Evolutionary conservation across 2,329 filamentous ascomycete species (phyloP), one percentile per base, ranked within the genome.

Genomic region (Botryosphaeria agaves): DNA sequence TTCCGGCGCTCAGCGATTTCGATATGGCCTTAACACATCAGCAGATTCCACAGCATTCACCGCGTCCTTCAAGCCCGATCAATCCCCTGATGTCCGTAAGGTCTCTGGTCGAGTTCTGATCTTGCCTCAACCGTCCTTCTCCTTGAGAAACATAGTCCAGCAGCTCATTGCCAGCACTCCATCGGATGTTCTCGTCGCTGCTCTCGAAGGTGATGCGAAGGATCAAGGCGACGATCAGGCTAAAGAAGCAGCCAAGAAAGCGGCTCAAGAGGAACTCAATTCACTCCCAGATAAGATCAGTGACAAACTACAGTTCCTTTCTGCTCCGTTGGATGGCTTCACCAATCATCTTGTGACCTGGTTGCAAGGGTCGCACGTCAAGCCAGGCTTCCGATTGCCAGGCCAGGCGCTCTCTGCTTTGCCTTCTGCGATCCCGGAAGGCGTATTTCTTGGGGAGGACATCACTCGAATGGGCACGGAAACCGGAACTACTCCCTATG

Each of bases 101-200:
- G 19, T 59, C 0, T 52, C 51, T 1, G 58, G 57, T 0, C 46
- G 56, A 0, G 41, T 49, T 3, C 39, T 59, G 1, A 45, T 62
- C 3, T 41, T 61, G 0, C 58, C 57, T 0, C 57, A 62, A 38
- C 48, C 56, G 1, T 46, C 36, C 27, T 54, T 53, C 36, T 42
- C 45, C 0, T 39, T 60, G 1, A 20, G 36, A 1, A 38, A 46
- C 7, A 49, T 48, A 34, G 34, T 59, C 5, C 35, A 35, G 5
- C 55, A 56, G 32, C 39, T 58, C 1, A 47, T 57, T 23, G 21
- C 30, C 1, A 35, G 41, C 27, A 52, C 48, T 0, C 46, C 47
- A 26, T 5, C 18, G 17, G 27, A 29, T 14, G 9, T 17, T 5
- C n/a, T n/a, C n/a, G n/a, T n/a, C n/a, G n/a, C n/a, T n/a, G n/a